Conservation (phyloP, 2,329 filamentous ascomycete genomes). For the Aspergillus sp. region DNA sequence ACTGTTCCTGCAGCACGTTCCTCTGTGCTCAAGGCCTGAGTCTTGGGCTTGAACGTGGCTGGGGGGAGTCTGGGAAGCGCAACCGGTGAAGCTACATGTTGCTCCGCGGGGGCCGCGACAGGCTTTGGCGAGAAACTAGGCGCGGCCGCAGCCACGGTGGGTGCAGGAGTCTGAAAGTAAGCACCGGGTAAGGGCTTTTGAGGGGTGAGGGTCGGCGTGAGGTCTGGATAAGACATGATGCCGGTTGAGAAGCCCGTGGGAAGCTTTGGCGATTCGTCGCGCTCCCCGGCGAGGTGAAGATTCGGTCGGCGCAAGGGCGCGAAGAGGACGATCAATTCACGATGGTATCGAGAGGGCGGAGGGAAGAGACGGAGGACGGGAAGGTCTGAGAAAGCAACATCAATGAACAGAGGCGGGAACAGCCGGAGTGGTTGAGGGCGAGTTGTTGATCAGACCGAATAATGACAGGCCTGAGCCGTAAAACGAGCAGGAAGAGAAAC, state of each 20-base stretch:
- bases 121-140: slow-evolving; percentile 35
- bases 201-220: slow-evolving; percentile 38
- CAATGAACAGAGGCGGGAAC: slow-evolving; percentile 20
- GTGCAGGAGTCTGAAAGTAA: slow-evolving; percentile 45
- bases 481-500: slow-evolving; percentile 28
- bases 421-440: slow-evolving; percentile 7
- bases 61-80: slow-evolving; percentile 39
- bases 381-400: slow-evolving; percentile 14
- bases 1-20: slow-evolving; percentile 80
- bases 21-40: slow-evolving; percentile 65
- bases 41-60: slow-evolving; percentile 45
- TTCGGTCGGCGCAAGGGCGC: slow-evolving; percentile 20
- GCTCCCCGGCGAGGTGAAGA: slow-evolving; percentile 27
- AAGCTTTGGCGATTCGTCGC: slow-evolving; percentile 19
- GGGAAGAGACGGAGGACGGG: slow-evolving; percentile 11
- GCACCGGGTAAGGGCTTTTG: slow-evolving; percentile 45
- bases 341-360: slow-evolving; percentile 20
- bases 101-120: slow-evolving; percentile 29
- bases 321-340: slow-evolving; percentile 10
- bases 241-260: slow-evolving; percentile 16
- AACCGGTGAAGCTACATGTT: slow-evolving; percentile 29
- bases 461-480: slow-evolving; percentile 13
- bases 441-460: slow-evolving; percentile 17
- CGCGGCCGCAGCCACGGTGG: slow-evolving; percentile 39
- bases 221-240: slow-evolving; percentile 47